Conservation (phyloP, 164 flowering plant species). For the Litsea cubeba region DNA sequence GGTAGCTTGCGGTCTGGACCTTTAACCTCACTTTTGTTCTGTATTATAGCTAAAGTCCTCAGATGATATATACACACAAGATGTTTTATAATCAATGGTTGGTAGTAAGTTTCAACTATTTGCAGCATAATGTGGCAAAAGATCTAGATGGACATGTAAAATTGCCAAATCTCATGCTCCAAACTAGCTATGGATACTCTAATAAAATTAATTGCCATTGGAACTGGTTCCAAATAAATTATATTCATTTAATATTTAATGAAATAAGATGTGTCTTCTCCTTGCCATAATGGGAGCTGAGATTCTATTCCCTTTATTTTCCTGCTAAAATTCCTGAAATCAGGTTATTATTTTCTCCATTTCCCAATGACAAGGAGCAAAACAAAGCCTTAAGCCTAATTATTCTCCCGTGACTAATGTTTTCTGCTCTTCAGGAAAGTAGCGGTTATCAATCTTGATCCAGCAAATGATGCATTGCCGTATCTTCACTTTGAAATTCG, state of each 20-base stretch:
- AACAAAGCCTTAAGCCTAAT: not conserved
- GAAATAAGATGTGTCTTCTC: too few relatives aligned
- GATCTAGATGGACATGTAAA: not conserved
- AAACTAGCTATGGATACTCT: not conserved
- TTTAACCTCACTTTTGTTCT: not conserved
- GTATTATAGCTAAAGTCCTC: not conserved
- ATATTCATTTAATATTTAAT: too few relatives aligned
- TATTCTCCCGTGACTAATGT: not conserved
- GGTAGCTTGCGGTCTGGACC: not conserved
- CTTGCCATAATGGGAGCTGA: not conserved
- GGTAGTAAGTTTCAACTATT: too few relatives aligned
- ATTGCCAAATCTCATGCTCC: not conserved
- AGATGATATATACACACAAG: not conserved
- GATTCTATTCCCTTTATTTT: not conserved
- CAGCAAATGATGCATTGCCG: conserved; percentile 94
- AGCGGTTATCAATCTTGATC: conserved; percentile 91
- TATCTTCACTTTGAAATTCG: conserved; percentile 33
- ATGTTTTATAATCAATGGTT: too few relatives aligned
- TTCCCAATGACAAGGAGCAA: not conserved
- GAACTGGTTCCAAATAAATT: not conserved
- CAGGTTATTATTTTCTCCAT: not conserved
- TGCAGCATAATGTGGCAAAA: too few relatives aligned
- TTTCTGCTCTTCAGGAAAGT: conserved; percentile 67
- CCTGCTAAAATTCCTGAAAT: not conserved
- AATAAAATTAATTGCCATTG: too few relatives aligned